Percentiles rank a stretch among this genome's conserved stretches.
phyloP scores from a whole-genome alignment of 2,329 filamentous ascomycete genomes.

The Apiospora pterosperma region DNA sequence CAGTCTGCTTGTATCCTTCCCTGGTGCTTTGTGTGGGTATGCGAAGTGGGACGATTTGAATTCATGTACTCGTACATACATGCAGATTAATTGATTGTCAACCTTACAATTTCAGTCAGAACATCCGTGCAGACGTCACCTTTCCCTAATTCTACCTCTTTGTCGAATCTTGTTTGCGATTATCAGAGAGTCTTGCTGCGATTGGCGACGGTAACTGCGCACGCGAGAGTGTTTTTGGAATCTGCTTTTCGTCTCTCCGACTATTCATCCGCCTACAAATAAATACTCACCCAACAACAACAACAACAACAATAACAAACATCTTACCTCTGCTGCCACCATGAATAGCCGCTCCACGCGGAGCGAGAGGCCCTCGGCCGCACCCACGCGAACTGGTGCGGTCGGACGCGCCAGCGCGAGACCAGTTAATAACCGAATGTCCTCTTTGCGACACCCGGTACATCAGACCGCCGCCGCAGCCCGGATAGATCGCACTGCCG shows the following conservation, averaged over 20 bases:
- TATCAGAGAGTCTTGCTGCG: background rate
- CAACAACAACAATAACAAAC: background rate
- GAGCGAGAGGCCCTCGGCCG: slow-evolving; percentile 26
- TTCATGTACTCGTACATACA: no score
- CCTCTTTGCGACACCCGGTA: slow-evolving; percentile 4
- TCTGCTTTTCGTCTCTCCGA: background rate
- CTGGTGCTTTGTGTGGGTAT: no score
- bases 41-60: background rate
- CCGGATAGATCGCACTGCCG: slow-evolving; percentile 35
- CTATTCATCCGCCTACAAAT: background rate
- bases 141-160: background rate
- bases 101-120: slow-evolving; percentile 3
- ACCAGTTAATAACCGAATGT: slow-evolving; percentile 5
- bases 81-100: background rate
- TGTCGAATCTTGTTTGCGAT: slow-evolving; percentile 4
- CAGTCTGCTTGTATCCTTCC: no score
- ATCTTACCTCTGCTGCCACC: background rate
- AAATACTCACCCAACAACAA: background rate
- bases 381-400: slow-evolving; percentile 18
- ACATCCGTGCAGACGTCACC: slow-evolving; percentile 5
- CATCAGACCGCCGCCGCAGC: slow-evolving; percentile 15
- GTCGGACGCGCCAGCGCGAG: slow-evolving; percentile 18
- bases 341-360: slow-evolving; percentile 29
- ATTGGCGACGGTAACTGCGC: background rate
- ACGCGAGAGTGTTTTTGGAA: background rate